Conservation (phyloP, 73 alveolate species). For the Breviolum minutum region DNA sequence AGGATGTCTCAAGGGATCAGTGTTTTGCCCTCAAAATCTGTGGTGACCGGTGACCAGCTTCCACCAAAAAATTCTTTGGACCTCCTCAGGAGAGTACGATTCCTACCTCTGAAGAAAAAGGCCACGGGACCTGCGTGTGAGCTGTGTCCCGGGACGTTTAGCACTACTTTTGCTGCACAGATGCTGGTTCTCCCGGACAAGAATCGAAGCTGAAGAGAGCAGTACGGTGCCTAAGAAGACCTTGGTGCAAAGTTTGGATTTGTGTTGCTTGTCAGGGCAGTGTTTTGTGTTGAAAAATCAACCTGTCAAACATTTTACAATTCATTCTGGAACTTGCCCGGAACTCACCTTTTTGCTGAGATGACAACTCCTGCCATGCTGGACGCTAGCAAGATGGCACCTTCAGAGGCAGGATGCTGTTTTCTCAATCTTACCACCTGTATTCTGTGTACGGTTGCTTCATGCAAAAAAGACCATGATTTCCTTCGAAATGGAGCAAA, state of each 20-base stretch:
- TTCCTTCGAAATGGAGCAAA: too few species aligned
- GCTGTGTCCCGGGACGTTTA: neutral
- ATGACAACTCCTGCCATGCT: neutral
- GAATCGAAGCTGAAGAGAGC: constrained; percentile 30
- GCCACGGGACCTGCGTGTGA: neutral
- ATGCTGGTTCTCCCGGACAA: neutral
- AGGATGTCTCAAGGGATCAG: constrained; percentile 31
- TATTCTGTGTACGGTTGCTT: too few species aligned
- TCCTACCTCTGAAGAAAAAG: neutral
- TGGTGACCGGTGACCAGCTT: neutral
- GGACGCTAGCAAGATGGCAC: constrained; percentile 43
- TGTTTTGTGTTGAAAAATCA: neutral
- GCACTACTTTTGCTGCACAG: neutral
- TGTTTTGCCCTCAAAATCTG: neutral
- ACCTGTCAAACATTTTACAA: neutral
- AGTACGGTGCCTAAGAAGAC: neutral
- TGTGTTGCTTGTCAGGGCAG: neutral
- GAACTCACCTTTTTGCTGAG: neutral
- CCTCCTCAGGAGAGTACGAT: neutral
- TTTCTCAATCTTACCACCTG: too few species aligned
- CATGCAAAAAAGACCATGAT: too few species aligned
- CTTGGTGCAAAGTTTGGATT: neutral
- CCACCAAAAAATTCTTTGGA: neutral
- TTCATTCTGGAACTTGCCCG: neutral
- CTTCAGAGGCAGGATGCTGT: constrained; percentile 45